phyloP scores from a whole-genome alignment of 2,329 filamentous ascomycete species.

The Alternaria arbusti region DNA sequence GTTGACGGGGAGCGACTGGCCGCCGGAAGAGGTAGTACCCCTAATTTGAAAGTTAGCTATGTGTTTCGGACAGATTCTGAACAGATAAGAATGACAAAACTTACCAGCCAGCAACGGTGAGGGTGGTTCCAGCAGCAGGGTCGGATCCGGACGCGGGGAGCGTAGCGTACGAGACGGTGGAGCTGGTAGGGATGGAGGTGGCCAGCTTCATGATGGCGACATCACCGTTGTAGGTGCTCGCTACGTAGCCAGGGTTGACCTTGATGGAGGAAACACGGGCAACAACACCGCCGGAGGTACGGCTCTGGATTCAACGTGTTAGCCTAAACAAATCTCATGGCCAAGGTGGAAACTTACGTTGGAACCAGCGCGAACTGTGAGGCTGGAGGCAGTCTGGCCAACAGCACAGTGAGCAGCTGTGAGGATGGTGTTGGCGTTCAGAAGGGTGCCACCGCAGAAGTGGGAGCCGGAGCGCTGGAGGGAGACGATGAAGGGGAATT shows the following conservation, averaged over 20 bases:
- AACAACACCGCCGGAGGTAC: conserved; percentile 27
- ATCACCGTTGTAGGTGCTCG: conserved; percentile 25
- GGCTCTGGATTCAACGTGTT: conserved; percentile 3
- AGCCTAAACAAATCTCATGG: neutral
- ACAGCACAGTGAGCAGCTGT: conserved; percentile 38
- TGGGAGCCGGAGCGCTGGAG: conserved; percentile 28
- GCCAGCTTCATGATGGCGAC: conserved; percentile 36
- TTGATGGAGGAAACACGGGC: conserved; percentile 25
- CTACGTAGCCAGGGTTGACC: conserved; percentile 28
- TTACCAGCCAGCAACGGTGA: conserved; percentile 33
- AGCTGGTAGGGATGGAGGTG: conserved; percentile 28
- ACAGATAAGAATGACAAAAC: neutral
- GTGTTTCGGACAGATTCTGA: neutral
- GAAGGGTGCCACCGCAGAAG: conserved; percentile 38
- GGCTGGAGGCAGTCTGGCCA: neutral
- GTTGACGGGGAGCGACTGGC: conserved; percentile 4
- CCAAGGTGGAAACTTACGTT: neutral
- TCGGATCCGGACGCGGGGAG: conserved; percentile 31
- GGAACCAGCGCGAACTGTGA: conserved; percentile 27
- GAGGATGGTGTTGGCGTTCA: conserved; percentile 38
- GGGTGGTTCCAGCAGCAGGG: conserved; percentile 24
- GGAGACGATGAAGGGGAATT: conserved; percentile 40
- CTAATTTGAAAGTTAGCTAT: neutral
- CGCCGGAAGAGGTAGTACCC: neutral
- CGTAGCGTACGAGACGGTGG: conserved; percentile 28